Evolutionary conservation across 805 yeast species (phyloP), one percentile per base, ranked within the genome.

Genomic region (Nakazawaea ernobii): DNA sequence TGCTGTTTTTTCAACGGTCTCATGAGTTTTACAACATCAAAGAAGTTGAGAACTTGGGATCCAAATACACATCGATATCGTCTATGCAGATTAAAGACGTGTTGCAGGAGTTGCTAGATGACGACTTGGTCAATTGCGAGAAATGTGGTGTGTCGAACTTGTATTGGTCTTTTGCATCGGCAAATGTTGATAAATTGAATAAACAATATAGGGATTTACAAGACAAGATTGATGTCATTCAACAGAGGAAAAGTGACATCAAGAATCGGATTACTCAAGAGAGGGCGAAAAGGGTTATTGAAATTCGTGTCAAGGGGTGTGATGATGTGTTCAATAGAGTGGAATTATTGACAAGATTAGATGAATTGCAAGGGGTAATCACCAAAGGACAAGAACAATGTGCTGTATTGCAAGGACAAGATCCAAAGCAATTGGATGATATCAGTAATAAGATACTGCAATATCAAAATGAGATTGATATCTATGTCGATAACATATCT

Each of bases 91-190:
- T 79, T 36, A 79, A 79, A 53, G 80, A 74, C 8, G 52, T 78
- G 1, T 53, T 79, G 8, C 74, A 73, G 37, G 52, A 58, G 3
- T 65, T 79, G 49, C 55, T 75, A 8, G 81, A 77, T 52, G 84
- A 79, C 45, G 72, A 67, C 24, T 53, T 75, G 29, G 67, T 78
- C 7, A 69, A 68, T 39, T 67, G 69, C 35, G 80, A 75, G 50
- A 80, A 79, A 57, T 78, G 84, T 56, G 86, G 85, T 0, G 63
- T 66, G 11, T 66, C 73, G 11, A 74, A 74, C 45, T 61, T 77
- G 2, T 79, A 75, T 49, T 79, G 81, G 80, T 65, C 74, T 44
- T 77, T 73, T 58, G 61, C 58, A 51, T 65, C 61, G 48, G 67
- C 63, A 15, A 43, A 45, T 8, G 17, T 39, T 7, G 49, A 52